A percentile compares a stretch with the other conserved stretches of the same genome.
These are phyloP conservation scores for Cryphonectria nitschkei DNA, from an alignment of 2,329 filamentous ascomycete genomes.

Conservation along the genomic window DNA sequence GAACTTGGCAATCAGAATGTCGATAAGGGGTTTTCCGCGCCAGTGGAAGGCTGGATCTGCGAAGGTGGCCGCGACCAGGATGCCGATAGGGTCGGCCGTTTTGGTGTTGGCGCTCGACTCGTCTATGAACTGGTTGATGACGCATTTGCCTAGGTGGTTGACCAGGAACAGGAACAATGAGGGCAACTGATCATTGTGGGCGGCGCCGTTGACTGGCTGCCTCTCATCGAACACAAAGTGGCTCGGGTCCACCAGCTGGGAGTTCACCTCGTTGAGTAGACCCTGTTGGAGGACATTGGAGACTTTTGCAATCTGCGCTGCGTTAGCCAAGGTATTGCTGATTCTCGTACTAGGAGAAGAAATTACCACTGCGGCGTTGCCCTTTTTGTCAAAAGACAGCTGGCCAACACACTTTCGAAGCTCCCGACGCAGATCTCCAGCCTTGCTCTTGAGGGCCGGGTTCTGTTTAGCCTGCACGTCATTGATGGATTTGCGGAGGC, in stretches of 20 bases:
- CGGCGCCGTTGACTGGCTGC: slow-evolving; percentile 45
- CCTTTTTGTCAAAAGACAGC: slow-evolving; percentile 51
- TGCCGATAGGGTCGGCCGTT: slow-evolving; percentile 72
- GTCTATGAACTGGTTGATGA: slow-evolving; percentile 67
- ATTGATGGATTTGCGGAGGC: slow-evolving; percentile 50
- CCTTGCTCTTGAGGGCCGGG: slow-evolving; percentile 61
- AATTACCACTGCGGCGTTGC: slow-evolving; percentile 49
- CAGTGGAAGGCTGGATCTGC: slow-evolving; percentile 65
- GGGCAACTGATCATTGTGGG: slow-evolving; percentile 54
- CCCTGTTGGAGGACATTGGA: slow-evolving; percentile 55
- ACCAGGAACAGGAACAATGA: slow-evolving; percentile 72
- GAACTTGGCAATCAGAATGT: slow-evolving; percentile 82
- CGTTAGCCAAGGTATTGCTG: slow-evolving; percentile 17
- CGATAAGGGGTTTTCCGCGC: slow-evolving; percentile 69
- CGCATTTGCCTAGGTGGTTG: slow-evolving; percentile 70
- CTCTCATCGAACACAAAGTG: slow-evolving; percentile 51
- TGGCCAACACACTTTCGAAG: slow-evolving; percentile 76
- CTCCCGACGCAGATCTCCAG: slow-evolving; percentile 73
- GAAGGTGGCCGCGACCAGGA: slow-evolving; percentile 71
- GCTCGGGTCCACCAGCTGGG: slow-evolving; percentile 54
- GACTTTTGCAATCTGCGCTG: slow-evolving; percentile 52
- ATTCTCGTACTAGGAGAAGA: slow-evolving; percentile 16
- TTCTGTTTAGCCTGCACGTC: slow-evolving; percentile 58
- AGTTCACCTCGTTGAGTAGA: slow-evolving; percentile 51
- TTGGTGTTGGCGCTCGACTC: slow-evolving; percentile 63